These are phyloP conservation scores for Didymella lethalis DNA, from an alignment of 2,329 filamentous ascomycete genomes.

Conservation along the genomic window DNA sequence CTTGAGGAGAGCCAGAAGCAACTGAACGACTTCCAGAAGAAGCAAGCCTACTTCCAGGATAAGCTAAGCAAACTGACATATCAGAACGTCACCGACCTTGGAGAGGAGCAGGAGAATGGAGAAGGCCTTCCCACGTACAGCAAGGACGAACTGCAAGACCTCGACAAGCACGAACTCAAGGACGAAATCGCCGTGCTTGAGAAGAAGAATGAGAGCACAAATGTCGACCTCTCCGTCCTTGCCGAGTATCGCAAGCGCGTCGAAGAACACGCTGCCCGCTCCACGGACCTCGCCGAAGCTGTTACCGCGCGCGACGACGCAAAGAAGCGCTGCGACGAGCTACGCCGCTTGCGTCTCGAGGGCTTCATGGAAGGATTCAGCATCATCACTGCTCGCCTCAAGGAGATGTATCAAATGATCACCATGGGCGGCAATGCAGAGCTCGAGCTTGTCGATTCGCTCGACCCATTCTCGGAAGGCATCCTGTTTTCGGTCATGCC, in stretches of 20 bases:
- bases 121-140: slow-evolving; percentile 76
- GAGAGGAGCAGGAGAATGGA: slow-evolving; percentile 62
- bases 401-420: slow-evolving; percentile 99
- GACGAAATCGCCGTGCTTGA: slow-evolving; percentile 71
- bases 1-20: slow-evolving; percentile 95
- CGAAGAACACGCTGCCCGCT: slow-evolving; percentile 80
- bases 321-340: slow-evolving; percentile 91
- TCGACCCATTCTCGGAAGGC: slow-evolving; percentile 96
- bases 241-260: slow-evolving; percentile 87
- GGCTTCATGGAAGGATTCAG: slow-evolving; percentile 99
- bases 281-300: slow-evolving; percentile 82
- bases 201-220: slow-evolving; percentile 82
- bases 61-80: slow-evolving; percentile 84
- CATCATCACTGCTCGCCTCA: slow-evolving; percentile 89
- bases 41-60: slow-evolving; percentile 84
- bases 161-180: slow-evolving; percentile 69
- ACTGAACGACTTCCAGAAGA: slow-evolving; percentile 83
- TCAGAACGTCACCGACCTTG: slow-evolving; percentile 73
- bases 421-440: slow-evolving; percentile 99
- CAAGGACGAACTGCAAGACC: slow-evolving; percentile 70
- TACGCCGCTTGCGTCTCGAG: slow-evolving; percentile 87
- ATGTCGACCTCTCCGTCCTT: slow-evolving; percentile 87
- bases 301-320: slow-evolving; percentile 81
- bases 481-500: slow-evolving; percentile 99
- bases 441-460: slow-evolving; percentile 91